These are phyloP conservation scores for Pythium brachiatum DNA, from an alignment of 352 stramenopile genomes.

Conservation along the genomic window DNA sequence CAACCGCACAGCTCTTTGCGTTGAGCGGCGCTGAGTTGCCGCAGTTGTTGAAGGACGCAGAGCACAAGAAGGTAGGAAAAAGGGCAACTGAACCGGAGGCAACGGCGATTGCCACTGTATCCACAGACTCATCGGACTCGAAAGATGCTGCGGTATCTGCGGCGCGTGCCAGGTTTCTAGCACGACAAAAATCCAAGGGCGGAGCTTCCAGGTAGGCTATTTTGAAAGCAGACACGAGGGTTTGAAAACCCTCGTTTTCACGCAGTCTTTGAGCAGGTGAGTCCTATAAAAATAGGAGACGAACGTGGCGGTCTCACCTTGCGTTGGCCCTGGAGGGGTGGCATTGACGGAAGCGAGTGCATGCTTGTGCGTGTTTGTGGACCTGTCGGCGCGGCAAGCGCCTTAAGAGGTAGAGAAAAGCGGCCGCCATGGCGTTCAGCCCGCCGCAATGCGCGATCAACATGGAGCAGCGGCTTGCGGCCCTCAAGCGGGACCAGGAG, in stretches of 20 bases:
- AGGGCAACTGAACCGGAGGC: neutral
- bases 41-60: neutral
- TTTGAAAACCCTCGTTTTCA: too few relatives aligned
- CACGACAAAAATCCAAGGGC: neutral
- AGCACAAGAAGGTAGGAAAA: neutral
- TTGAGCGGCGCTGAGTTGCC: slow-evolving; percentile 41
- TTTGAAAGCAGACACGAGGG: neutral
- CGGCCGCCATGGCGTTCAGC: slow-evolving; percentile 55
- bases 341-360: neutral
- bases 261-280: neutral
- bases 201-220: neutral
- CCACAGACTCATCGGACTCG: neutral
- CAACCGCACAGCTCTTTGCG: slow-evolving; percentile 36
- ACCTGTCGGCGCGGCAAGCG: neutral
- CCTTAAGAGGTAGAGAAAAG: neutral
- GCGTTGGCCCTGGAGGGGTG: neutral
- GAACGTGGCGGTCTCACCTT: neutral
- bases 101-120: neutral
- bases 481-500: slow-evolving; percentile 77
- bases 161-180: neutral
- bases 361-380: neutral
- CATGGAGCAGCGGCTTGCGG: slow-evolving; percentile 82
- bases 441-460: slow-evolving; percentile 80
- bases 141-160: neutral
- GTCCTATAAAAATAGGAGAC: neutral